Evolutionary conservation across 805 yeast species (phyloP).

Genomic region (Starmerella ratchasimensis): DNA sequence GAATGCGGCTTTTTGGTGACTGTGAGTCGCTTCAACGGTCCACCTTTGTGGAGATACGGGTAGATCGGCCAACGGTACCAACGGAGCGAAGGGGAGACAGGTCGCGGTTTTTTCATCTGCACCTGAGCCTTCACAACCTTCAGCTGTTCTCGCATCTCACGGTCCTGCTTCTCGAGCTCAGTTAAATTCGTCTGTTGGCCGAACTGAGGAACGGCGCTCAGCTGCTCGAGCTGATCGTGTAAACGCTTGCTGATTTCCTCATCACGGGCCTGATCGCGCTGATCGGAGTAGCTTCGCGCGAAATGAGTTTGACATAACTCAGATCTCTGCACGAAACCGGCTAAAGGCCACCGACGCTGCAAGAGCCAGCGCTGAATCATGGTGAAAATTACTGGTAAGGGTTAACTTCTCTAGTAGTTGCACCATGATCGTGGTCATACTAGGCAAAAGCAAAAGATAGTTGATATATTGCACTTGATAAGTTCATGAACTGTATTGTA

Average conservation of each 20-base stretch:
- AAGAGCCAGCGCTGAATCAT: constrained; percentile 2
- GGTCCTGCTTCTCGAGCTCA: constrained; percentile 69
- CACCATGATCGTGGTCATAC: background rate
- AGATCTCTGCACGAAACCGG: too few relatives aligned
- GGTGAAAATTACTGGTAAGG: background rate
- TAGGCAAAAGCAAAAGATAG: background rate
- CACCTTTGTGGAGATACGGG: constrained; percentile 73
- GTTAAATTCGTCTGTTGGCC: constrained; percentile 34
- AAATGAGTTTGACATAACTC: background rate
- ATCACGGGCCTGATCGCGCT: constrained; percentile 1
- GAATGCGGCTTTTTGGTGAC: constrained; percentile 55
- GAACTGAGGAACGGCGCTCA: constrained; percentile 31
- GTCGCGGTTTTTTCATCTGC: constrained; percentile 59
- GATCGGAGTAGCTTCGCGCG: background rate
- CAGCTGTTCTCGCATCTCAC: constrained; percentile 53
- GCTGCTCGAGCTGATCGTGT: constrained; percentile 19
- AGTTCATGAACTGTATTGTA: too few relatives aligned
- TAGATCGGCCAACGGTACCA: constrained; percentile 84
- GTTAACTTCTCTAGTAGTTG: too few relatives aligned
- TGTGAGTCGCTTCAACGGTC: constrained; percentile 66
- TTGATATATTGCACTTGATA: too few relatives aligned
- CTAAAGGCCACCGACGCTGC: background rate
- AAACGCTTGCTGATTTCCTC: constrained; percentile 14
- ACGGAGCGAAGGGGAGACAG: constrained; percentile 73
- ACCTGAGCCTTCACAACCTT: constrained; percentile 58